These are phyloP conservation scores for Paspalum vaginatum DNA, from an alignment of 176 grass and related monocot species.

Conservation along the genomic window DNA sequence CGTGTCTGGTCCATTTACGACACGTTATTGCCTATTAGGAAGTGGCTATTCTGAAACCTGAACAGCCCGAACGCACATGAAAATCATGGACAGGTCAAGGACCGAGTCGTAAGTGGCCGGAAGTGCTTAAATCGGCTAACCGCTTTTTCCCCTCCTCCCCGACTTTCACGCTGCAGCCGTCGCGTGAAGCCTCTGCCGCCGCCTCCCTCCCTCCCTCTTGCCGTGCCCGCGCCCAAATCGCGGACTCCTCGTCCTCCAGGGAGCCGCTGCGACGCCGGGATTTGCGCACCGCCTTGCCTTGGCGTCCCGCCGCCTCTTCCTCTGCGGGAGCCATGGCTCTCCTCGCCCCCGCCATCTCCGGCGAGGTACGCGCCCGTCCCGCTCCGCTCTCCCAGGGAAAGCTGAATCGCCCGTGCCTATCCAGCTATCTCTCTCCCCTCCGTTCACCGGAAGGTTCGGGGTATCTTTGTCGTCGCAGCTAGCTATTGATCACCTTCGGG, in stretches of 20 bases:
- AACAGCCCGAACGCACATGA: not conserved
- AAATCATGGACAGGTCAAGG: not conserved
- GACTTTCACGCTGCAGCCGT: slow-evolving; percentile 30
- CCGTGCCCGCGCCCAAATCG: slow-evolving; percentile 23
- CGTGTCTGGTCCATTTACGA: too few relatives aligned
- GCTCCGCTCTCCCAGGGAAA: not conserved
- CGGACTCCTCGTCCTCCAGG: not conserved
- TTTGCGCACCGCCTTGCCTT: slow-evolving; percentile 7
- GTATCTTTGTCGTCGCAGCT: not conserved
- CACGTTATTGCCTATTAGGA: too few relatives aligned
- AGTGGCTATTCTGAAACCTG: too few relatives aligned
- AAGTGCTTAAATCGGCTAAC: slow-evolving; percentile 3
- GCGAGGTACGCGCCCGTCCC: slow-evolving; percentile 46
- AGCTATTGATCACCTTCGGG: not conserved
- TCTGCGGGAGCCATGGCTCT: slow-evolving; percentile 46
- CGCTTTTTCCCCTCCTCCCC: slow-evolving; percentile 17
- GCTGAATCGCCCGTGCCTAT: slow-evolving; percentile 16
- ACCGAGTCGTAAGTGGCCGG: not conserved
- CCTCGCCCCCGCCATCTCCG: slow-evolving; percentile 54
- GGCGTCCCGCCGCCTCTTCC: not conserved
- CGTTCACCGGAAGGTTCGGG: not conserved
- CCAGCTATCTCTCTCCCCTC: not conserved
- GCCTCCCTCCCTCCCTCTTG: not conserved
- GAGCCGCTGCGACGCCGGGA: not conserved
- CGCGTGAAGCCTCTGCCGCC: not conserved